Evolutionary conservation across 495 filamentous ascomycete species (phyloP).

Genomic region (Penicillium tannophilum): DNA sequence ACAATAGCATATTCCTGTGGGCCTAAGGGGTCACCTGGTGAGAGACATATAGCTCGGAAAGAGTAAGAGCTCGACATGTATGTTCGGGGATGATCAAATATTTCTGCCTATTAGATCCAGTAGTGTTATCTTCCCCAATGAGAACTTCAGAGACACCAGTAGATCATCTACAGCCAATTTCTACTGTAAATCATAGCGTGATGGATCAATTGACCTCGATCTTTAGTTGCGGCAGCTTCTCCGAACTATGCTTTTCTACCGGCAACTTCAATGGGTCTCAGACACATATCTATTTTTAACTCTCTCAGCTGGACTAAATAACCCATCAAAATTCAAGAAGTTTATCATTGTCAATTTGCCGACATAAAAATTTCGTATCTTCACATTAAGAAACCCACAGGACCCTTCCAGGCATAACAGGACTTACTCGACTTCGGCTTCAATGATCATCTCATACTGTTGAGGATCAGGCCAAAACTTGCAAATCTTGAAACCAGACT

Average conservation of each 20-base stretch:
- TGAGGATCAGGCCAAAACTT: constrained; percentile 42
- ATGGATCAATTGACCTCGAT: neutral
- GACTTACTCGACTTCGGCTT: constrained; percentile 25
- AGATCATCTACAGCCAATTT: neutral
- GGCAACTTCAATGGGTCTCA: too few species aligned
- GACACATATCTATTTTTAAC: too few species aligned
- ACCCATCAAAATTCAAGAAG: neutral
- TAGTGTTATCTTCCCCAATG: neutral
- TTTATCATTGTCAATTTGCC: neutral
- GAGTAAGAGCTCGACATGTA: neutral
- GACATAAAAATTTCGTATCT: neutral
- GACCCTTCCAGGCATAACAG: neutral
- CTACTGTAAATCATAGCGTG: neutral
- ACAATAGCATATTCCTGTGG: neutral
- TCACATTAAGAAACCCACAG: neutral
- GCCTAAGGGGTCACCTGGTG: neutral
- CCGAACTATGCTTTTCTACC: too few species aligned
- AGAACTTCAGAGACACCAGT: neutral
- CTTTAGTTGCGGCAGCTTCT: neutral
- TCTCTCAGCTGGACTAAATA: too few species aligned
- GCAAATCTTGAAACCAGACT: constrained; percentile 43
- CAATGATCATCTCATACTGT: constrained; percentile 35
- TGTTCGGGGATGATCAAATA: neutral
- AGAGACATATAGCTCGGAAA: neutral
- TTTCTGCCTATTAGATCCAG: neutral